Evolutionary conservation across 441 rosid genomes (phyloP), one percentile per base, ranked within the genome.

Genomic region (Adansonia grandidieri): DNA sequence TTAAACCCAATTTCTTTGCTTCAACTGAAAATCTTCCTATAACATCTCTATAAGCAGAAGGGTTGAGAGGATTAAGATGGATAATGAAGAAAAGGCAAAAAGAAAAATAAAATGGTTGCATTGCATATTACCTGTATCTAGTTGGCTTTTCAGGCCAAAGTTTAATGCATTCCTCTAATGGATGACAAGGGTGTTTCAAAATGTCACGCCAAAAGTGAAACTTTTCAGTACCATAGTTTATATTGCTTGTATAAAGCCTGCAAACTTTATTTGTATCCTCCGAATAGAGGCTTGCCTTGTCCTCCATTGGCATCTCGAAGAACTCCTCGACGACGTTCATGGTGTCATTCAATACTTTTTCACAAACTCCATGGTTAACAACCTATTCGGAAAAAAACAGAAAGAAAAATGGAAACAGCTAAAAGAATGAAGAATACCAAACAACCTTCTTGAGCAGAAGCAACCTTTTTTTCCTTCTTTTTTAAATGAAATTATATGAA

Each of bases 91-190:
- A 60, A 10, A 6, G 9, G 15, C 42, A 37, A 37, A 37, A 37
- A 37, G 42, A 37, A 37, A 37, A 37, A 37, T 37, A 37, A 53
- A 24, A 13, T 13, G 2, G n/a, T 10, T 10, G 22, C 2, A 48
- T 37, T 37, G 42, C 42, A 37, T 15, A 5, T 11, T 75, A 80
- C 85, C 81, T 76, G 70, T 86, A 85, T 66, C 64, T 32, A 3
- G 58, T 14, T 6, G 89, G 86, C 61, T 85, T 86, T 58, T 82
- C 57, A 19, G 86, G 86, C 88, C 89, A 88, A 47, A 57, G 40
- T 24, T 67, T 45, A 14, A 71, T 17, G 77, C 70, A 75, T n/a
- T 78, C 74, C 13, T 87, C 66, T 32, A 85, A 32, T 4, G 87
- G 91, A 77, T 83, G 77, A 37, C 87, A 85, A 47, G 75, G 74